Percentiles rank a stretch among this genome's conserved stretches.
These are phyloP conservation scores for Puccinia novopanici DNA, from an alignment of 1,284 basidiomycete genomes.

Conservation along the genomic window DNA sequence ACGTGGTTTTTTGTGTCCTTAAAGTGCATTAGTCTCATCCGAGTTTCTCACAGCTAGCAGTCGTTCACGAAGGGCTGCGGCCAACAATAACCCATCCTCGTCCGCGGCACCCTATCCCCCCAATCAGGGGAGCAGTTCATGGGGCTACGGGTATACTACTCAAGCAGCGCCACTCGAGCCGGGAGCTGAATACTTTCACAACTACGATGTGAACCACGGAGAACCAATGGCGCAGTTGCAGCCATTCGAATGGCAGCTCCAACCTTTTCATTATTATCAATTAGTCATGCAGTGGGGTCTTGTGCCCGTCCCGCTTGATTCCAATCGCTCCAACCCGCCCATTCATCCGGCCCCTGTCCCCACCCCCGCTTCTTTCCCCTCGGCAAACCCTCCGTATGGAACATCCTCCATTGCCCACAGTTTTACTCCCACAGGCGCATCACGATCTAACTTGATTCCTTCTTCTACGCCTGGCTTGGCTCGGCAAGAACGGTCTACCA, in stretches of 20 bases:
- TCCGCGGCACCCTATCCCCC: no score
- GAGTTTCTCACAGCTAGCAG: no score
- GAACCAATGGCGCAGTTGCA: background rate
- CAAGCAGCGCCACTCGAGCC: background rate
- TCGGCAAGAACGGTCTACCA: no score
- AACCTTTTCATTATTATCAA: slow-evolving; percentile 1
- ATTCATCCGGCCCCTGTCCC: background rate
- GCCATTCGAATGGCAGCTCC: background rate
- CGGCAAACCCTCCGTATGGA: background rate
- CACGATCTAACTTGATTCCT: no score
- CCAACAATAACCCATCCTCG: no score
- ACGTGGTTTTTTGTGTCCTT: no score
- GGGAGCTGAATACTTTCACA: background rate
- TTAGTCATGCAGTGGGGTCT: background rate
- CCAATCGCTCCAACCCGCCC: background rate
- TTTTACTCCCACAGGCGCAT: background rate
- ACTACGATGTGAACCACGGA: background rate
- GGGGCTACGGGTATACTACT: background rate
- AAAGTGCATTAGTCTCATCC: no score
- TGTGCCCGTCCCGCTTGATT: background rate
- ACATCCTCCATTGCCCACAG: background rate
- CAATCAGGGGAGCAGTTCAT: background rate
- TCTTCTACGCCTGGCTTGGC: no score
- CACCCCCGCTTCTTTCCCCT: background rate
- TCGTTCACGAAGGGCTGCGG: no score